phyloP scores from a whole-genome alignment of 345 rosid genomes.

The Lepidium aucheri region DNA sequence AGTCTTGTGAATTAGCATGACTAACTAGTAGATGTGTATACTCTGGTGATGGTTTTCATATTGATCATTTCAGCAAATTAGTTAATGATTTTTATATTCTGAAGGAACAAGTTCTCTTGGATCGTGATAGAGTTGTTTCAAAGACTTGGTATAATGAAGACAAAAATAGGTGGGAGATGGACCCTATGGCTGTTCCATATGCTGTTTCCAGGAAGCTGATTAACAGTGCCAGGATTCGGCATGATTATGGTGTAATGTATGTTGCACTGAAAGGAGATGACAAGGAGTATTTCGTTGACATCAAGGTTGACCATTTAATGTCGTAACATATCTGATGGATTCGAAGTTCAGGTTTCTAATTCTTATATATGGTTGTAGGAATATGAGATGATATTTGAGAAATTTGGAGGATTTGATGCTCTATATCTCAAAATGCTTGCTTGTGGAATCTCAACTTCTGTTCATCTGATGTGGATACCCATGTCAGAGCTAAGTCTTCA shows the following conservation, averaged over 20 bases:
- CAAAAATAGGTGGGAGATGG: slow-evolving; percentile 82
- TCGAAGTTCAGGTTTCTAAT: slow-evolving; percentile 14
- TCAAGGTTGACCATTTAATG: slow-evolving; percentile 47
- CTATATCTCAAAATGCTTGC: slow-evolving; percentile 89
- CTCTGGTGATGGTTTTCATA: neutral
- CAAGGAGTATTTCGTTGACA: slow-evolving; percentile 61
- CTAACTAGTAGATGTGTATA: neutral
- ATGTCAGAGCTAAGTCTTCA: slow-evolving; percentile 67
- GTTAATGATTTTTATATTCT: slow-evolving; percentile 16
- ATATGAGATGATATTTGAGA: slow-evolving; percentile 76
- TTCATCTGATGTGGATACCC: slow-evolving; percentile 94
- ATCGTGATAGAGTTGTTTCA: slow-evolving; percentile 81
- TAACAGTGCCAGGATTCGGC: slow-evolving; percentile 76
- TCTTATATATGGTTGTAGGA: slow-evolving; percentile 45
- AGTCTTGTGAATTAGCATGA: slow-evolving; percentile 1
- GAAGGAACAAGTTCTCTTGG: slow-evolving; percentile 78
- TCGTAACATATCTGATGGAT: neutral
- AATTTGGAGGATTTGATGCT: slow-evolving; percentile 92
- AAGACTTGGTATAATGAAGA: slow-evolving; percentile 86
- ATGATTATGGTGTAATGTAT: slow-evolving; percentile 90
- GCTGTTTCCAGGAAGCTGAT: slow-evolving; percentile 78
- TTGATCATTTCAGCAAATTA: slow-evolving; percentile 12
- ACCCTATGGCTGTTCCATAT: slow-evolving; percentile 77
- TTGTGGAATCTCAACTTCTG: slow-evolving; percentile 64
- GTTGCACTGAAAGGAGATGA: slow-evolving; percentile 75